Conservation (phyloP, 2,329 filamentous ascomycete genomes). For the Monilinia aucupariae region DNA sequence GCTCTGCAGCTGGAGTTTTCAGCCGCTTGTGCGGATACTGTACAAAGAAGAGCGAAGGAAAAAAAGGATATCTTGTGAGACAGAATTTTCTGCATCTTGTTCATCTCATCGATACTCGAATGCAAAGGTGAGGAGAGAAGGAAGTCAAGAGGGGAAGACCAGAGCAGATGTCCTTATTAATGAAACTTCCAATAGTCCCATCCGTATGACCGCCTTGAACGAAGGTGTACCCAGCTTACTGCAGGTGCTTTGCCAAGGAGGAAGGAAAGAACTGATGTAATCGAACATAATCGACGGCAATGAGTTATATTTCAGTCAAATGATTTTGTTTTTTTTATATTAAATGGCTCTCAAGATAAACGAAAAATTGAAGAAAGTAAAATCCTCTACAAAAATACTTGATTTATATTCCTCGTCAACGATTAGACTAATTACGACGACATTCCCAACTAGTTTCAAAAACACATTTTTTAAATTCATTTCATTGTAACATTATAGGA, state of each 20-base stretch:
- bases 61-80: not conserved
- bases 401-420: too few species aligned
- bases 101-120: not conserved
- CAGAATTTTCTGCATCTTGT: not conserved
- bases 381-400: too few species aligned
- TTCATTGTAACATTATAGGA: too few species aligned
- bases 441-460: too few species aligned
- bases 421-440: too few species aligned
- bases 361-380: too few species aligned
- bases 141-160: not conserved
- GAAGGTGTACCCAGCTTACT: not conserved
- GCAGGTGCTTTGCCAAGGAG: not conserved
- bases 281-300: too few species aligned
- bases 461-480: too few species aligned
- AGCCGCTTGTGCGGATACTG: not conserved
- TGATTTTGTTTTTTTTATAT: too few species aligned
- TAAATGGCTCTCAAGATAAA: too few species aligned
- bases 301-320: too few species aligned
- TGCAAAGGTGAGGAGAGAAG: not conserved
- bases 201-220: not conserved
- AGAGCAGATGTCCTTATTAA: not conserved
- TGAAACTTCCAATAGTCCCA: not conserved
- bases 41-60: not conserved
- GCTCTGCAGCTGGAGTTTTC: conserved; percentile 2
- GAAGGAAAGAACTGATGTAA: not conserved